Base-by-base conservation (phyloP, 2,329 filamentous ascomycete species). In the Graphium sp. region DNA sequence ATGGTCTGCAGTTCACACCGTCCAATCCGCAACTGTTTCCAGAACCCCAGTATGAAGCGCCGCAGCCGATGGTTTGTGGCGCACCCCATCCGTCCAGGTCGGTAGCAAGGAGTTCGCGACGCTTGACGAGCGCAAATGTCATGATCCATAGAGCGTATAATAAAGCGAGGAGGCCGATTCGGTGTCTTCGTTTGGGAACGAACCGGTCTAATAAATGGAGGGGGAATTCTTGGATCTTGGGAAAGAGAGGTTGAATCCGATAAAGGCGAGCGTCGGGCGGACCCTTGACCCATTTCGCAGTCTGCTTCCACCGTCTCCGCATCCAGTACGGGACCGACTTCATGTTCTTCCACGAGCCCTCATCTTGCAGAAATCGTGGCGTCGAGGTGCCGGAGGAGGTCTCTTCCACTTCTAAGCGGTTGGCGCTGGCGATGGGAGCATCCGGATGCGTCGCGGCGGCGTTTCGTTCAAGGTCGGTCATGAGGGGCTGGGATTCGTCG, bases 21-120 rank as follows among this genome's bases (percentile, higher is more conserved):
- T 87, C 72, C 10, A 87, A 43, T 1, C 79, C 80, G 46, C 81
- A 89, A 9, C 54, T 55, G 42, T 84, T 85, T 19, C 71, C 74
- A 21, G 70, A 47, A 7, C 56, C 62, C 78, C 80, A 89, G 43
- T 79, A 81, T 10, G 72, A 65, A 30, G 66, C 61, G 9, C 65
- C 67, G 47, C 81, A 89, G 18, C 67, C 57, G 24, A 87, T 67
- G 30, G 63, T 59, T 31, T 64, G 58, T 0, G 79, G 77, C 25
- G 54, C 58, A 11, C 77, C 79, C 55, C 75, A 80, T 26, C 66
- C 73, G 10, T 62, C 62, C 31, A 87, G 66, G 36, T 78, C 69
- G 15, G 66, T 59, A 2, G 61, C 56, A 24, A 57, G 40, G 5
- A 67, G 62, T 30, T 75, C 75, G 34, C 65, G 59, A 40, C 73